Conservation (phyloP, 75 land plant genomes). For the Cunninghamia lanceolata region DNA sequence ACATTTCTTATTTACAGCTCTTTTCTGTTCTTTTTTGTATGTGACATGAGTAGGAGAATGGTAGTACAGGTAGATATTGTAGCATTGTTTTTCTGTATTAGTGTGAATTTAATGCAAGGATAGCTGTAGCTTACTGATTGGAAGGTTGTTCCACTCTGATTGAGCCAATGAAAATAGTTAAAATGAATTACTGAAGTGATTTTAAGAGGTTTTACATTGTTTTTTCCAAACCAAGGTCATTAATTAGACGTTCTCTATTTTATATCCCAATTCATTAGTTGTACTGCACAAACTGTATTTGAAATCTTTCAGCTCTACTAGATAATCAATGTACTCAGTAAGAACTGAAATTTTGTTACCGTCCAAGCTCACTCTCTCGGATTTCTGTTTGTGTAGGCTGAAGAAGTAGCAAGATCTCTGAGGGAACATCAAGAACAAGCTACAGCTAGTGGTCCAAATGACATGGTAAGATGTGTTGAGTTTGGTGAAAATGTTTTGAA, state of each 20-base stretch:
- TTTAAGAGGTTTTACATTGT: neutral
- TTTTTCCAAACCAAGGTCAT: neutral
- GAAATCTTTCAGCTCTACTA: neutral
- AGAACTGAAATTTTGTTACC: neutral
- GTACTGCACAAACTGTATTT: neutral
- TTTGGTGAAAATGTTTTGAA: neutral
- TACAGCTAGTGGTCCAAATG: conserved; percentile 24
- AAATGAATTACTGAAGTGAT: neutral
- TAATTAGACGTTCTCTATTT: neutral
- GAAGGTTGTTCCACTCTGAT: neutral
- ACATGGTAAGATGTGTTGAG: conserved; percentile 32
- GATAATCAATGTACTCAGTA: neutral
- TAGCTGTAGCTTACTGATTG: neutral
- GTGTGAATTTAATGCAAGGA: no score
- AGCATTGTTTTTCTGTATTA: neutral
- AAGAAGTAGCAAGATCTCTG: conserved; percentile 75
- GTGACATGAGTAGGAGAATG: neutral
- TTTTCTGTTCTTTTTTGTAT: no score
- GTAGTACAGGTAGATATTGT: neutral
- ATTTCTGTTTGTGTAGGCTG: conserved; percentile 39
- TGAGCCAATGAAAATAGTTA: neutral
- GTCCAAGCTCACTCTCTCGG: neutral
- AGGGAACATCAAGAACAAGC: conserved; percentile 41
- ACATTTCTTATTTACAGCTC: neutral
- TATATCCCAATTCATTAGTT: neutral